These are phyloP conservation scores for Claviceps lovelessii DNA, from an alignment of 2,329 filamentous ascomycete species.

Conservation along the genomic window DNA sequence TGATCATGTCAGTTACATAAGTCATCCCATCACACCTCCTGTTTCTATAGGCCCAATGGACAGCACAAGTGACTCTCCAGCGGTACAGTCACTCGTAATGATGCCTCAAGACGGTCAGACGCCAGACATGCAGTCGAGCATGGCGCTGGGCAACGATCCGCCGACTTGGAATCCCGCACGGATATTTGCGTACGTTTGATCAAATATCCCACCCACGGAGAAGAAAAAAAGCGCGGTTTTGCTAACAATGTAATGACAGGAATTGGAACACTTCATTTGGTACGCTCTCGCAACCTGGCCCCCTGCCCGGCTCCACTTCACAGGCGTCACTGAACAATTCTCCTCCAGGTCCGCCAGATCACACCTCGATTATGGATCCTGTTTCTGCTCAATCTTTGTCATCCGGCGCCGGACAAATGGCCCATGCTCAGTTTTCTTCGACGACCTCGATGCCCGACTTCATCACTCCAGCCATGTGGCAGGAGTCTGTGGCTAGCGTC, in stretches of 20 bases:
- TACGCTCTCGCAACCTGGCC: slow-evolving; percentile 35
- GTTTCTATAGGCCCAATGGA: slow-evolving; percentile 59
- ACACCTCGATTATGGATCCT: slow-evolving; percentile 38
- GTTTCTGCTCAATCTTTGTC: slow-evolving; percentile 31
- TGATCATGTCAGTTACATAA: slow-evolving; percentile 48
- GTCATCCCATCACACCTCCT: slow-evolving; percentile 66
- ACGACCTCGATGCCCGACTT: slow-evolving; percentile 41
- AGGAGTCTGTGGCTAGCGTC: slow-evolving; percentile 54
- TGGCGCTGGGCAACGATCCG: slow-evolving; percentile 51
- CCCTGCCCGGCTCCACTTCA: slow-evolving; percentile 18
- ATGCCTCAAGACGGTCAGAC: slow-evolving; percentile 47
- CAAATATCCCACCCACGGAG: background rate
- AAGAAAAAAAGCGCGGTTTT: too few relatives aligned
- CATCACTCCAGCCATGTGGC: slow-evolving; percentile 60
- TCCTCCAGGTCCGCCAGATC: slow-evolving; percentile 39
- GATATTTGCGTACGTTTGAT: slow-evolving; percentile 68
- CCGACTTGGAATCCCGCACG: slow-evolving; percentile 70
- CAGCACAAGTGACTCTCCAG: slow-evolving; percentile 62
- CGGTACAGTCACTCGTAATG: slow-evolving; percentile 58
- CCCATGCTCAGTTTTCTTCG: slow-evolving; percentile 37
- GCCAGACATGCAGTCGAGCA: slow-evolving; percentile 35
- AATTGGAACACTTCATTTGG: slow-evolving; percentile 95
- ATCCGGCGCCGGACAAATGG: slow-evolving; percentile 30
- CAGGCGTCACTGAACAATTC: slow-evolving; percentile 24
- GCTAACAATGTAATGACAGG: slow-evolving; percentile 28